Percentiles rank a stretch among this genome's conserved stretches.
Conservation (phyloP, 2,329 filamentous ascomycete species). For the Claviceps spartinae region DNA sequence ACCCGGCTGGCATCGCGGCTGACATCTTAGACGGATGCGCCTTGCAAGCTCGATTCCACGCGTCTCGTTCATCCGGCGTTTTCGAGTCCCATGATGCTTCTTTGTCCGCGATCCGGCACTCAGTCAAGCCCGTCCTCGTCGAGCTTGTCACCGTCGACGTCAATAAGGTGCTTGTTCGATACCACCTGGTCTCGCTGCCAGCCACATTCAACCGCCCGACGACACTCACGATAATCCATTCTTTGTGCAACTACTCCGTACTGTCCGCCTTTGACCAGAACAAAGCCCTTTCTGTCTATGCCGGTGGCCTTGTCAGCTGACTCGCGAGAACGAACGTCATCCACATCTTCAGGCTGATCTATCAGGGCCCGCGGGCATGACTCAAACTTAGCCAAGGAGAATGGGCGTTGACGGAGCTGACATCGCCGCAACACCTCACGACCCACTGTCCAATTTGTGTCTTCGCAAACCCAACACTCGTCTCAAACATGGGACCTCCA, state of each 20-base stretch:
- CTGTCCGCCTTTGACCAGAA: not conserved
- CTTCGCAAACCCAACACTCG: conserved; percentile 12
- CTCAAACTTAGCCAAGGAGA: conserved; percentile 4
- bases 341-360: not conserved
- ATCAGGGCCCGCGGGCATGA: conserved; percentile 2
- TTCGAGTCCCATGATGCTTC: not conserved
- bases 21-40: not conserved
- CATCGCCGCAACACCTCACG: conserved; percentile 2
- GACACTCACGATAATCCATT: not conserved
- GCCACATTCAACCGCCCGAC: not conserved
- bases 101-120: not conserved
- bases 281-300: not conserved
- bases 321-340: not conserved
- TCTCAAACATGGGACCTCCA: conserved; percentile 17
- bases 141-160: not conserved
- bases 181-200: not conserved
- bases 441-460: not conserved
- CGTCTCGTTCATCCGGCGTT: not conserved
- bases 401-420: conserved; percentile 6
- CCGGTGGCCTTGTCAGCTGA: not conserved
- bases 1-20: not conserved
- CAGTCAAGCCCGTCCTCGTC: not conserved
- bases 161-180: not conserved
- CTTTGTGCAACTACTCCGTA: not conserved
- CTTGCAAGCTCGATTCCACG: not conserved